Evolutionary conservation across 2,329 filamentous ascomycete species (phyloP).

Genomic region (Curvularia hawaiiensis): DNA sequence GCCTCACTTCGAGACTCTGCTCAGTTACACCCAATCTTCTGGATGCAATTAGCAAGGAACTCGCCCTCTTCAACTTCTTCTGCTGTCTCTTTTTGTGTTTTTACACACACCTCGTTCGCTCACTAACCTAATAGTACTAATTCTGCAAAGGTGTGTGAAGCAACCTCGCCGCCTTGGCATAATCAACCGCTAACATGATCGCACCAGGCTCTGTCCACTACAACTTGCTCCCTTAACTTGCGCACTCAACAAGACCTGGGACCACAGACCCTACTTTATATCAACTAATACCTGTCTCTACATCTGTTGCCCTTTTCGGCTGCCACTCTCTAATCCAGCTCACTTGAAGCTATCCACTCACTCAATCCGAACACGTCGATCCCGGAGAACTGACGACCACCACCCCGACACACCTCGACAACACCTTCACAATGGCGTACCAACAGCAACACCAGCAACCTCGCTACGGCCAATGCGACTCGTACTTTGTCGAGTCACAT

Average conservation of each 20-base stretch:
- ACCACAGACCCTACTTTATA: constrained; percentile 50
- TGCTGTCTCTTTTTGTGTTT: constrained; percentile 42
- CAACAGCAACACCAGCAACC: constrained; percentile 56
- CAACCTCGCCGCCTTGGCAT: constrained; percentile 26
- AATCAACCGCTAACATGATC: constrained; percentile 21
- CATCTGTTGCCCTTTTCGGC: constrained; percentile 52
- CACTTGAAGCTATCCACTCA: constrained; percentile 49
- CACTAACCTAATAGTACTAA: constrained; percentile 55
- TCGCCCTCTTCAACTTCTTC: constrained; percentile 40
- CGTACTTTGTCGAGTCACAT: constrained; percentile 69
- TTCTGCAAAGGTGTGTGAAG: constrained; percentile 53
- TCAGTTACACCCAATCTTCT: constrained; percentile 48
- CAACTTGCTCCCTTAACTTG: constrained; percentile 41
- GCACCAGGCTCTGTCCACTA: constrained; percentile 43
- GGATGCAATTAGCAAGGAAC: constrained; percentile 53
- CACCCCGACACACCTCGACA: constrained; percentile 46
- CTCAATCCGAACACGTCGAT: constrained; percentile 42
- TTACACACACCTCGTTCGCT: constrained; percentile 40
- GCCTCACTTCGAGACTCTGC: constrained; percentile 45
- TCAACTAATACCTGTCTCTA: constrained; percentile 65
- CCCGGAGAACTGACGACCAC: constrained; percentile 55
- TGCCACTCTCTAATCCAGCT: constrained; percentile 57
- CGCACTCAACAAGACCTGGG: constrained; percentile 38
- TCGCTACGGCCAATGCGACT: constrained; percentile 68
- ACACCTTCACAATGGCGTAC: constrained; percentile 60